Base-by-base conservation (phyloP, 306 rosid genomes). In the Arachis hypogaea region DNA sequence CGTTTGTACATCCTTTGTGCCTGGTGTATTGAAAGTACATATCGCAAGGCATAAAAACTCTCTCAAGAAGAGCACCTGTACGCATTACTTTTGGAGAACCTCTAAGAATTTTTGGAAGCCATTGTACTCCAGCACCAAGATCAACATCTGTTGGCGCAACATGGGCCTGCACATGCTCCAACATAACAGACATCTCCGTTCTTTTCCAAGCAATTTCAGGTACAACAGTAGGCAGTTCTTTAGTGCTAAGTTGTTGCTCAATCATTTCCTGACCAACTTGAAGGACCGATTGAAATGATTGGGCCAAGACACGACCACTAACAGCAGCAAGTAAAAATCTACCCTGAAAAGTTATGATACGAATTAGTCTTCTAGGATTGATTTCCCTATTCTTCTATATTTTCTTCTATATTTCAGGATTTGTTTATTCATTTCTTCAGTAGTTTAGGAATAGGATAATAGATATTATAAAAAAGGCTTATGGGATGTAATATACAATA, bases 121-220 rank as follows among this genome's bases (percentile, higher is more conserved):
- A 95, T 84, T 95, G 99, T 81, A 95, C 82, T 50, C 99, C 99
- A 66, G 99, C 99, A 61, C 98, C 99, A 11, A 83, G 92, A 82
- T 95, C 99, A 88, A 95, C 98, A 88, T 95, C 99, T 44, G 98
- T 95, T 57, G 99, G 99, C 0, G 99, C 99, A 70, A 95, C 99
- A 88, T 95, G 99, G 78, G 99, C 99, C 81, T 95, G 98, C 63
- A 95, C 99, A 67, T 88, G 92, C 85, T 92, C 97, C 85, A 95
- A 80, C 99, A 95, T 95, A 69, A 88, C 96, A 45, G 99, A 90
- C 71, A 85, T 72, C 82, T 95, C 99, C 98, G 55, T 86, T 59
- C 91, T 85, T 72, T 86, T 88, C 99, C 99, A 95, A 22, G 88
- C 84, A 88, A 95, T 83, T 87, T 95, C 88, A 42, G 97, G 96